These are phyloP conservation scores for Aspergillus sclerotiicarbonarius DNA, from an alignment of 495 filamentous ascomycete species.

Conservation along the genomic window DNA sequence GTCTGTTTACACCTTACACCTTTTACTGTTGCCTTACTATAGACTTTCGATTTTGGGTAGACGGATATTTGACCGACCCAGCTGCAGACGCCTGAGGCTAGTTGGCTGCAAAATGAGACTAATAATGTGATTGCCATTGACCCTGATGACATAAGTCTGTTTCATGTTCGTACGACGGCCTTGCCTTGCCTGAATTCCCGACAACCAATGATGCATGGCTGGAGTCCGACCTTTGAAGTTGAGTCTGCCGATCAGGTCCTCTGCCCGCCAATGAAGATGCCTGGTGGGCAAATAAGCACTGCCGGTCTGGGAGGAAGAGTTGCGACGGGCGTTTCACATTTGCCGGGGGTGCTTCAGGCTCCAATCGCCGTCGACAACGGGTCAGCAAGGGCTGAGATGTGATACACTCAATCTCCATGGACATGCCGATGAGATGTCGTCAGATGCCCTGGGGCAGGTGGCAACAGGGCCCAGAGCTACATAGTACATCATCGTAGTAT, in stretches of 20 bases:
- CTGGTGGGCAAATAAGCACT: not conserved
- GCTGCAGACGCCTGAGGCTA: constrained; percentile 25
- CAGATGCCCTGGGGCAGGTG: too few relatives aligned
- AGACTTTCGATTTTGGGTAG: constrained; percentile 17
- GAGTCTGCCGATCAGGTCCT: too few relatives aligned
- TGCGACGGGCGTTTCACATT: not conserved
- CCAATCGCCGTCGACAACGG: not conserved
- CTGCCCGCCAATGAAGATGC: not conserved
- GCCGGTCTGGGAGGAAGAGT: not conserved
- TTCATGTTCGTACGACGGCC: not conserved
- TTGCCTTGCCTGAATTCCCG: too few relatives aligned
- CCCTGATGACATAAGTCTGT: not conserved
- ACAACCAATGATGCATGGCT: too few relatives aligned
- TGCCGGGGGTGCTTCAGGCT: not conserved
- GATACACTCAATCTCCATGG: not conserved
- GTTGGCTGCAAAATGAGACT: constrained; percentile 17
- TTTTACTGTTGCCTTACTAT: constrained; percentile 11
- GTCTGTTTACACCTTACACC: constrained; percentile 12
- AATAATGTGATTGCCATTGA: constrained; percentile 9
- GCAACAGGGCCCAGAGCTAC: too few relatives aligned
- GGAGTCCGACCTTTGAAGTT: too few relatives aligned
- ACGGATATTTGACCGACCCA: constrained; percentile 5
- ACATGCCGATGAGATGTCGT: too few relatives aligned
- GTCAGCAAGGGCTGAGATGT: not conserved
- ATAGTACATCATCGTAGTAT: too few relatives aligned